Conservation (phyloP, 139 green algal genomes). For the Edaphochlamys debaryana region DNA sequence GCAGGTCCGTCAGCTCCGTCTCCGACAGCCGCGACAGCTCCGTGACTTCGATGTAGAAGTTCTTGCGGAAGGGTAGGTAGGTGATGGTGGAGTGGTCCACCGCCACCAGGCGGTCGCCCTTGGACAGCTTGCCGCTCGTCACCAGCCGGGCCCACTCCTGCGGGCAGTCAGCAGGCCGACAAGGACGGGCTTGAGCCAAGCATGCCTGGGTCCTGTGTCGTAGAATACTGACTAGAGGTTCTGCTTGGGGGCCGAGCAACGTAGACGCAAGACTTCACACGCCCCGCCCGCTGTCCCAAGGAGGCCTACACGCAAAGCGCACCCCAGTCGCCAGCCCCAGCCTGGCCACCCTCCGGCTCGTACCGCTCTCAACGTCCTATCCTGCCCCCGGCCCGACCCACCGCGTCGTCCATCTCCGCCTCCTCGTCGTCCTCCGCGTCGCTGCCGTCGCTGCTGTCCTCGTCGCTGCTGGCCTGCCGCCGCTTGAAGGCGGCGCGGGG, state of each 20-base stretch:
- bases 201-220: too few species aligned
- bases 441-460: conserved; percentile 27
- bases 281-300: neutral
- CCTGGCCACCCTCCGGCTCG: too few species aligned
- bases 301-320: too few species aligned
- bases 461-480: conserved; percentile 38
- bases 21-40: conserved; percentile 80
- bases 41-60: conserved; percentile 73
- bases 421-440: conserved; percentile 58
- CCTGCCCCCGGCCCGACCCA: too few species aligned
- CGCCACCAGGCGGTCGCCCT: conserved; percentile 89
- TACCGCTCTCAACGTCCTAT: too few species aligned
- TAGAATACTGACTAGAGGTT: too few species aligned
- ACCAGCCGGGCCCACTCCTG: conserved; percentile 80
- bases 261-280: too few species aligned
- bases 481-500: conserved; percentile 22
- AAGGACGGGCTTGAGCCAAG: neutral
- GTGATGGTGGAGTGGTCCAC: conserved; percentile 83
- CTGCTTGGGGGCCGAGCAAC: too few species aligned
- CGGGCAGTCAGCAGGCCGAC: neutral
- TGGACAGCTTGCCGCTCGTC: conserved; percentile 80
- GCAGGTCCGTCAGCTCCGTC: conserved; percentile 75
- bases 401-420: conserved; percentile 67
- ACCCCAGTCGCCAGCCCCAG: too few species aligned
- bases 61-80: conserved; percentile 80